These are phyloP conservation scores for Syncephalastrum sp. DNA, from an alignment of 371 early-diverging fungal species.

Conservation along the genomic window DNA sequence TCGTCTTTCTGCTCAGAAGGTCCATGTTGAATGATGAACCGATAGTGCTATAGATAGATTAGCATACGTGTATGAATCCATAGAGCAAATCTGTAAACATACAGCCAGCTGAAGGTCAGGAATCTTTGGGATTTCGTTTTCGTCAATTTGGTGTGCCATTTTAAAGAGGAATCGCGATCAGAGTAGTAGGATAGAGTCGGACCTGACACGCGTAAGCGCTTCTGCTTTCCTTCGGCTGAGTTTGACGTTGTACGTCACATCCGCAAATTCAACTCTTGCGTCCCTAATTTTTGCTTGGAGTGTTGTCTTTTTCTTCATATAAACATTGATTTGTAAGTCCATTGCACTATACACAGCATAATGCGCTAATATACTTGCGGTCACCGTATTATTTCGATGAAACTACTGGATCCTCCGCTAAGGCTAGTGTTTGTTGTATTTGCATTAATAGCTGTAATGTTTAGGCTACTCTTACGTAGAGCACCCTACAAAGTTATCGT, in stretches of 20 bases:
- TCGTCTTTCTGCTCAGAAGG: slow-evolving; percentile 59
- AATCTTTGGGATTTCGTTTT: slow-evolving; percentile 68
- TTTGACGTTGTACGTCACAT: slow-evolving; percentile 1
- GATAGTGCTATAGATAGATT: slow-evolving; percentile 55
- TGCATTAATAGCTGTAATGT: too few species aligned
- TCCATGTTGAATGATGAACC: slow-evolving; percentile 71
- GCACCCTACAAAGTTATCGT: too few species aligned
- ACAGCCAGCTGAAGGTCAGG: slow-evolving; percentile 73
- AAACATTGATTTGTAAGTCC: too few species aligned
- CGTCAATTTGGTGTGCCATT: slow-evolving; percentile 18
- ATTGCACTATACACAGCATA: too few species aligned
- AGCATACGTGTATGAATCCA: neutral
- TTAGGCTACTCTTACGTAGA: too few species aligned
- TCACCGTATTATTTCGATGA: too few species aligned
- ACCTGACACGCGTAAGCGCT: slow-evolving; percentile 2
- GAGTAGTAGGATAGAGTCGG: slow-evolving; percentile 3
- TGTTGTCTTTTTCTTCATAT: too few species aligned
- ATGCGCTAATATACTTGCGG: too few species aligned
- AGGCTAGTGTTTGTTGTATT: too few species aligned
- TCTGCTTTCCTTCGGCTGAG: slow-evolving; percentile 3
- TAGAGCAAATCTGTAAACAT: slow-evolving; percentile 6
- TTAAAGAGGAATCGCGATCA: too few species aligned
- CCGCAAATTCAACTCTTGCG: neutral
- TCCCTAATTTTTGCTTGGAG: too few species aligned
- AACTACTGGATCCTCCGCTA: too few species aligned